Evolutionary conservation across 768 basidiomycete species (phyloP), one percentile per base, ranked within the genome.

Genomic region (Boletellus ananas): DNA sequence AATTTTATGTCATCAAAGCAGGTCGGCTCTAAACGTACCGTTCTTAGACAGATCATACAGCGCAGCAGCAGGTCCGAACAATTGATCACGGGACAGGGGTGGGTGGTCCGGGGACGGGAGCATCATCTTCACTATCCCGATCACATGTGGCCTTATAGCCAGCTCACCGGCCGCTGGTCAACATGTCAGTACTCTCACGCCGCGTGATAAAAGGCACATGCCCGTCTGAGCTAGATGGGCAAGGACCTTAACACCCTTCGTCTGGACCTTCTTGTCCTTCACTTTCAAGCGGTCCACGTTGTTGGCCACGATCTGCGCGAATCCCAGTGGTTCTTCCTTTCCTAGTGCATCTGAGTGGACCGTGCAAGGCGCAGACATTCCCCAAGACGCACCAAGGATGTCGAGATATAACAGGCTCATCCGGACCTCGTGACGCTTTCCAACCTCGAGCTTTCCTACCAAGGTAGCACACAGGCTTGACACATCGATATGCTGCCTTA

Each of bases 401-500:
- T 62, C 57, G 47, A 62, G 47, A 14, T 44, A 55, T 5, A 64
- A 52, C 21, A 64, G 34, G 34, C 59, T 55, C 9, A 55, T 64
- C 14, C 52, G 52, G 6, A 50, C 50, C 33, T 58, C 62, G 11
- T 52, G 51, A 6, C 45, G 9, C 12, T 47, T 36, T 0, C 56
- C 59, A 21, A 33, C 51, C 4, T 33, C 46, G 10, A 64, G 35
- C 39, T 63, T 63, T 17, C 4, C 17, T 1, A 41, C 33, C 12
- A 63, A 33, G 16, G 64, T 50, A 23, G 54, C 14, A 0, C 54
- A 56, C n/a, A 64, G 54, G 8, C 52, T 21, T 23, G 52, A 54
- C 1, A 46, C 5, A 34, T 21, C 42, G 12, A 63, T 52, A 21
- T 45, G 45, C 25, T 42, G 12, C 10, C 52, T 49, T 11, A 62